These are phyloP conservation scores for Dendrobium huoshanense DNA, from an alignment of 106 monocot species.

Conservation along the genomic window DNA sequence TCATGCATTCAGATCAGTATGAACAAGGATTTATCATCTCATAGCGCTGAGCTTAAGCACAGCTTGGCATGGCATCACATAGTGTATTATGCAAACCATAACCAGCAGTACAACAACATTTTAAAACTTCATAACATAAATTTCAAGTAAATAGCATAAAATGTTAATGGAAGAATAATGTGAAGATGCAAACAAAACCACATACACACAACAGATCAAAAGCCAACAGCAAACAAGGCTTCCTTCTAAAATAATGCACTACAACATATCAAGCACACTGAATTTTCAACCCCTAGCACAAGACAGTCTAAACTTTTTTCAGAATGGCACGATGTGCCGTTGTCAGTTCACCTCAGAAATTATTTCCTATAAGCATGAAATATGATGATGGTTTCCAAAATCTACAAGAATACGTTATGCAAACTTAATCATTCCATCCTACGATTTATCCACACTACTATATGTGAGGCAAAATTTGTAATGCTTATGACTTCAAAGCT, in stretches of 20 bases:
- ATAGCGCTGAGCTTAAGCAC: neutral
- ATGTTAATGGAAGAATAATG: neutral
- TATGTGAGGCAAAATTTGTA: conserved; percentile 6
- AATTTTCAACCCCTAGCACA: neutral
- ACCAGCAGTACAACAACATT: neutral
- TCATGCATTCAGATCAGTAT: neutral
- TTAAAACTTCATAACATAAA: neutral
- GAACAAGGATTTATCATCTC: neutral
- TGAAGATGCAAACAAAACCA: neutral
- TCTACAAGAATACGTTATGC: neutral
- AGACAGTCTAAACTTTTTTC: neutral
- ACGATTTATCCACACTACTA: neutral
- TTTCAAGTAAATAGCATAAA: neutral
- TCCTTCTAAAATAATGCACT: neutral
- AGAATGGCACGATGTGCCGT: neutral
- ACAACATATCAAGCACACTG: neutral
- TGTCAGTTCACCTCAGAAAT: neutral
- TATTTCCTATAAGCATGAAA: neutral
- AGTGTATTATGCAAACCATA: neutral
- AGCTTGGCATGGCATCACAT: neutral
- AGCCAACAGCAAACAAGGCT: neutral
- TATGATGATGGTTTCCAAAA: neutral
- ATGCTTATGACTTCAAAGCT: neutral
- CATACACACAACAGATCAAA: neutral
- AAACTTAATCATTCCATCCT: neutral